phyloP scores from a whole-genome alignment of 352 stramenopile species.

The Phytophthora idaei region DNA sequence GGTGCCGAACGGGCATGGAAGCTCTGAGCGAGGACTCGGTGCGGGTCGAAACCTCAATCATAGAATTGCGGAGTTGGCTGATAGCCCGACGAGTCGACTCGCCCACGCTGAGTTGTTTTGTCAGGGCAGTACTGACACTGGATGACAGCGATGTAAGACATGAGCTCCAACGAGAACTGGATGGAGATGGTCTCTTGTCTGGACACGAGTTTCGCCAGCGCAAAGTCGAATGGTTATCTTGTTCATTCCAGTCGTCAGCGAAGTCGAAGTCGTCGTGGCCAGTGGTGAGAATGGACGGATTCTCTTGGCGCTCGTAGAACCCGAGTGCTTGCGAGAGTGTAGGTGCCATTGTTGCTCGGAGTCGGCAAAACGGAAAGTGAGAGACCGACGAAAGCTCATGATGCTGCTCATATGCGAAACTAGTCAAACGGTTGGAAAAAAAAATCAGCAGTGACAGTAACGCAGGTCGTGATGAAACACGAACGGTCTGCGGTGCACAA shows the following conservation, averaged over 20 bases:
- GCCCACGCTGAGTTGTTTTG: conserved; percentile 22
- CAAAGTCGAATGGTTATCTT: not conserved
- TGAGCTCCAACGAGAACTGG: conserved; percentile 17
- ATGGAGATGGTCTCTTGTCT: conserved; percentile 9
- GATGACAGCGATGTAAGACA: conserved; percentile 30
- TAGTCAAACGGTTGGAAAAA: conserved; percentile 23
- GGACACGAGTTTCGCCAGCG: conserved; percentile 29
- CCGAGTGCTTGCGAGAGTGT: conserved; percentile 12
- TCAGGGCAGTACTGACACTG: conserved; percentile 19
- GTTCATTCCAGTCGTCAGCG: conserved; percentile 25
- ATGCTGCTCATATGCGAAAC: conserved; percentile 2
- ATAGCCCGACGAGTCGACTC: conserved; percentile 29
- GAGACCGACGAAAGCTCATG: not conserved
- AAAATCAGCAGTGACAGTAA: conserved; percentile 37
- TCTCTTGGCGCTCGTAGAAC: conserved; percentile 20
- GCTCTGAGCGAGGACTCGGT: conserved; percentile 6
- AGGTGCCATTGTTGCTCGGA: conserved; percentile 14
- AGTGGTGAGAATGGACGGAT: conserved; percentile 30
- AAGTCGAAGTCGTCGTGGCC: conserved; percentile 25
- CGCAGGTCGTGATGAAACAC: conserved; percentile 11
- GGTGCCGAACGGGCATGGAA: conserved; percentile 9
- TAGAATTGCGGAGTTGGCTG: conserved; percentile 26
- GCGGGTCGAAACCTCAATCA: conserved; percentile 18
- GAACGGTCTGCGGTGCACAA: conserved; percentile 12
- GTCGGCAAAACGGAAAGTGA: conserved; percentile 31